A percentile compares a stretch with the other conserved stretches of the same genome.
Evolutionary conservation across 2,329 filamentous ascomycete species (phyloP).

Genomic region (Penicillium palitans): DNA sequence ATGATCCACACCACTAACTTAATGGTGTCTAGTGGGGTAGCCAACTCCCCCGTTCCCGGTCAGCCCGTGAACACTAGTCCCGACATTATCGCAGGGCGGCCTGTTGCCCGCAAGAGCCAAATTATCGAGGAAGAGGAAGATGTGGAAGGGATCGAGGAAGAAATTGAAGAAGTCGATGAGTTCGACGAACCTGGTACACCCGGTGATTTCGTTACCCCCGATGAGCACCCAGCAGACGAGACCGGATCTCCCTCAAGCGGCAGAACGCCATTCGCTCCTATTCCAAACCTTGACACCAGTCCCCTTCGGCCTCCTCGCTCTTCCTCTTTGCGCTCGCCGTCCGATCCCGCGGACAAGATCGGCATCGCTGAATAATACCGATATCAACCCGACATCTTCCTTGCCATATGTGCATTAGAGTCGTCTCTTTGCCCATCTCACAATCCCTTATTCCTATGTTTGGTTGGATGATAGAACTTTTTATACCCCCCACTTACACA

Average conservation of each 20-base stretch:
- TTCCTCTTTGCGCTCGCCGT: conserved; percentile 36
- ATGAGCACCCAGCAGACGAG: conserved; percentile 13
- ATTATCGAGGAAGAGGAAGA: conserved; percentile 50
- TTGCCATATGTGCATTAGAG: conserved; percentile 2
- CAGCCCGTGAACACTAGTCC: conserved; percentile 25
- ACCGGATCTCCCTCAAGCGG: conserved; percentile 20
- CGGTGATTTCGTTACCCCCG: conserved; percentile 18
- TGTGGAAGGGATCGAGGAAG: conserved; percentile 39
- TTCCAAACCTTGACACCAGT: conserved; percentile 34
- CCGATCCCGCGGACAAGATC: conserved; percentile 13
- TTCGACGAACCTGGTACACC: conserved; percentile 36
- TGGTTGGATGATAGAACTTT: conserved; percentile 27
- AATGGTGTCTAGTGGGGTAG: conserved; percentile 35
- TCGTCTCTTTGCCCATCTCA: conserved; percentile 12
- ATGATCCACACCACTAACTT: conserved; percentile 43
- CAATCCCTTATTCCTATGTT: conserved; percentile 14
- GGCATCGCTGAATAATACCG: conserved; percentile 9
- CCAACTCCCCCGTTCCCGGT: conserved; percentile 37
- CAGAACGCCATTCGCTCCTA: conserved; percentile 34
- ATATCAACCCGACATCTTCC: conserved; percentile 15
- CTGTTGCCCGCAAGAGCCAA: conserved; percentile 41
- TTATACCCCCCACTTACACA: conserved; percentile 28
- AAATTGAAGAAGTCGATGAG: conserved; percentile 45
- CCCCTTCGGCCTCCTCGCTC: conserved; percentile 39
- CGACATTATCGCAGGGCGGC: conserved; percentile 22